Percentiles rank a stretch among this genome's conserved stretches.
phyloP scores from a whole-genome alignment of 352 stramenopile genomes.

The Phytophthora lateralis region DNA sequence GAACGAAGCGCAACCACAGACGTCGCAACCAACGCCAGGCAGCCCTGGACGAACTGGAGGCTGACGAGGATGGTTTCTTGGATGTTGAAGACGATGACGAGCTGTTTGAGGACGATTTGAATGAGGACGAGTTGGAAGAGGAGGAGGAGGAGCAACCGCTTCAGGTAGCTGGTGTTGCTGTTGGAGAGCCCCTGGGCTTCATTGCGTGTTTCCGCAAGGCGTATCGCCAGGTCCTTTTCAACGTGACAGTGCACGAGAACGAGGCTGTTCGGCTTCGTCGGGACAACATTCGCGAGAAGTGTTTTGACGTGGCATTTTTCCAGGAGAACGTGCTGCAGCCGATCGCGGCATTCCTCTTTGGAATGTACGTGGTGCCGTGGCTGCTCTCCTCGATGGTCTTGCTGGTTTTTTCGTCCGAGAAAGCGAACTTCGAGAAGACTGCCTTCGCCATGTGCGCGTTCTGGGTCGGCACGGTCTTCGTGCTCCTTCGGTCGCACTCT shows the following conservation, averaged over 20 bases:
- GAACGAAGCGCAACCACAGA: slow-evolving; percentile 47
- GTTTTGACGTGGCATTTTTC: slow-evolving; percentile 78
- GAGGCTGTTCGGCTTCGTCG: slow-evolving; percentile 59
- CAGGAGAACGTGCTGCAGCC: slow-evolving; percentile 65
- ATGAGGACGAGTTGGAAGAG: slow-evolving; percentile 42
- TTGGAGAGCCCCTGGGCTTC: slow-evolving; percentile 43
- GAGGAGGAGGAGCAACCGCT: slow-evolving; percentile 36
- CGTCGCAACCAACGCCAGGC: slow-evolving; percentile 45
- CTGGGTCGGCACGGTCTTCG: slow-evolving; percentile 40
- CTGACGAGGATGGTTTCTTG: slow-evolving; percentile 41
- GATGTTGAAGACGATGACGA: slow-evolving; percentile 45
- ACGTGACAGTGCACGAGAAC: slow-evolving; percentile 73
- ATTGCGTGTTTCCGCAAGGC: slow-evolving; percentile 60
- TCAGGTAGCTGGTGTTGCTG: slow-evolving; percentile 13
- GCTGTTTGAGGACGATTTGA: slow-evolving; percentile 43
- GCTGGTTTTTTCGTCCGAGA: slow-evolving; percentile 44
- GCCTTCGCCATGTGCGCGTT: slow-evolving; percentile 63
- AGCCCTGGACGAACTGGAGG: slow-evolving; percentile 38
- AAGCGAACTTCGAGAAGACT: slow-evolving; percentile 49
- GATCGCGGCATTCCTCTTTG: slow-evolving; percentile 48
- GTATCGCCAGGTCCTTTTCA: slow-evolving; percentile 77
- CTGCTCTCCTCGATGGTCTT: slow-evolving; percentile 53
- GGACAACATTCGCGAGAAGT: slow-evolving; percentile 67
- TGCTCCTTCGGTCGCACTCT: slow-evolving; percentile 52
- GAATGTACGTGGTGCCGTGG: slow-evolving; percentile 61